Conservation (phyloP, 345 rosid genomes). For the Adansonia digitata region DNA sequence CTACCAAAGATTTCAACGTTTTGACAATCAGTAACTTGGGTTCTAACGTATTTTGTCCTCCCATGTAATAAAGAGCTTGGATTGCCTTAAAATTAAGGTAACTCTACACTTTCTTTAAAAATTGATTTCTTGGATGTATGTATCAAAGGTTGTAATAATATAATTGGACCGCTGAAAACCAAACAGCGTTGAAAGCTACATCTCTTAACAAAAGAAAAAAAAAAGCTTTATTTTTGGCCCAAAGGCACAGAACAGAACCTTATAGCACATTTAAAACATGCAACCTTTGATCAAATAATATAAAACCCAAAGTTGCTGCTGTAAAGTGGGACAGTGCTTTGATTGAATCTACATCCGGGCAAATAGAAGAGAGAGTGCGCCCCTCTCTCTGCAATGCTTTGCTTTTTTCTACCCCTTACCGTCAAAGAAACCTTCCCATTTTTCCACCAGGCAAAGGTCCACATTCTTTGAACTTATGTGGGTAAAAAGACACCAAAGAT, state of each 20-base stretch:
- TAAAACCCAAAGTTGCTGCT: constrained; percentile 4
- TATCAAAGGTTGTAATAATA: neutral
- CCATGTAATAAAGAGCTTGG: neutral
- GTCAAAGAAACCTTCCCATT: neutral
- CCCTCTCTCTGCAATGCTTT: neutral
- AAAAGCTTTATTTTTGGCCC: neutral
- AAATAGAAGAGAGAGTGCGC: neutral
- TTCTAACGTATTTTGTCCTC: neutral
- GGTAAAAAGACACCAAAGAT: neutral
- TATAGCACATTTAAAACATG: constrained; percentile 15
- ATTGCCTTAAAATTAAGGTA: neutral
- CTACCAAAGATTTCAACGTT: neutral
- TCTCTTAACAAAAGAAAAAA: too few relatives aligned
- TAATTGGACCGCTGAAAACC: neutral
- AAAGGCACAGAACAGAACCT: neutral
- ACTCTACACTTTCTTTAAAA: neutral
- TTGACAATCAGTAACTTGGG: neutral
- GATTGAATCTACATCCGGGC: constrained; percentile 5
- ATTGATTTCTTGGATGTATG: neutral
- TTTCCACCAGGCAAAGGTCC: constrained; percentile 3
- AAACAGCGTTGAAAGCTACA: constrained; percentile 1
- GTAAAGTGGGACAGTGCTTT: constrained; percentile 14
- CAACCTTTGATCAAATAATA: neutral
- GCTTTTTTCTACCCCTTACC: neutral
- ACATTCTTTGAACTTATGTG: neutral